Evolutionary conservation across 768 basidiomycete genomes (phyloP).

Genomic region (Clitopilus passeckerianus): DNA sequence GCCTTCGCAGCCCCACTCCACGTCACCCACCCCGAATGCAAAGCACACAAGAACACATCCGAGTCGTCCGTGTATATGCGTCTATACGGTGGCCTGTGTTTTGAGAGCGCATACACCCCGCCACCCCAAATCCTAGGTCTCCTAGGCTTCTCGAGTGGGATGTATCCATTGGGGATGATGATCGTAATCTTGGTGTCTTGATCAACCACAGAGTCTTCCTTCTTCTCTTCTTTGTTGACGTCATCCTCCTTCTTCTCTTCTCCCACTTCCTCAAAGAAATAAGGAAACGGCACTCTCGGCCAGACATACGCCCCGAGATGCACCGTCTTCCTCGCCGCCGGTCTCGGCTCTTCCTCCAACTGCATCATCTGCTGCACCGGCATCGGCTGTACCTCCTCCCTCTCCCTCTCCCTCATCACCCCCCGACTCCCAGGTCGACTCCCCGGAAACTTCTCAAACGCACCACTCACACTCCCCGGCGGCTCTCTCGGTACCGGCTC

Average conservation of each 20-base stretch:
- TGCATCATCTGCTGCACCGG: background rate
- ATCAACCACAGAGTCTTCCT: conserved; percentile 25
- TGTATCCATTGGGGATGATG: conserved; percentile 52
- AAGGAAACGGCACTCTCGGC: conserved; percentile 57
- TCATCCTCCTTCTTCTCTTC: conserved; percentile 13
- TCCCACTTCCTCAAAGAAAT: conserved; percentile 31
- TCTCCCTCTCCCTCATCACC: conserved; percentile 3
- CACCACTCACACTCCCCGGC: background rate
- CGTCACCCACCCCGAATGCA: conserved; percentile 59
- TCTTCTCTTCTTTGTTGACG: conserved; percentile 1
- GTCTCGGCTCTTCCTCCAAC: conserved; percentile 16
- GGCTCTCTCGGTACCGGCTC: background rate
- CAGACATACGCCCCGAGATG: conserved; percentile 56
- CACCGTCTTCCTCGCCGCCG: conserved; percentile 23
- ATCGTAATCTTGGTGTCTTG: conserved; percentile 46
- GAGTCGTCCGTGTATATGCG: conserved; percentile 78
- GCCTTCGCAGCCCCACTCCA: conserved; percentile 39
- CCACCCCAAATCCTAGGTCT: conserved; percentile 70
- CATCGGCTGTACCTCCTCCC: background rate
- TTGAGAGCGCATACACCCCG: conserved; percentile 20
- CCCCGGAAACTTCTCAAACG: background rate
- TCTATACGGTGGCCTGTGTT: conserved; percentile 15
- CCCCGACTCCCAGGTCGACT: background rate
- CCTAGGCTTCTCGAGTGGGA: conserved; percentile 50
- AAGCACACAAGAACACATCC: conserved; percentile 61